A percentile compares a stretch with the other conserved stretches of the same genome.
phyloP scores from a whole-genome alignment of 441 rosid species.

The Isatis lusitanica region DNA sequence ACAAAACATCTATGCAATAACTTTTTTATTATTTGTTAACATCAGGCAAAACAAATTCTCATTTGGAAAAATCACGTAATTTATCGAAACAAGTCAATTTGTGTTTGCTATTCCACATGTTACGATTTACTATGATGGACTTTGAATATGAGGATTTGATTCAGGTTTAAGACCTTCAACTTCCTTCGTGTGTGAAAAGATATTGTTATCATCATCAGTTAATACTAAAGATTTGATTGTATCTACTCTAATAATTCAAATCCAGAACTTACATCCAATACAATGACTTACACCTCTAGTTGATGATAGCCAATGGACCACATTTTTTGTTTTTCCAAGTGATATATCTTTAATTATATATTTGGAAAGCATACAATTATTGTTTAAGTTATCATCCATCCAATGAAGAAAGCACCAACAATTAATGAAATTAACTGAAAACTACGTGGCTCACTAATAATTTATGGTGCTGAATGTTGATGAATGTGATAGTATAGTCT shows the following conservation, averaged over 20 bases:
- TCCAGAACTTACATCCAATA: background rate
- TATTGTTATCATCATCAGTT: background rate
- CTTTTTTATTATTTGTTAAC: too few species aligned
- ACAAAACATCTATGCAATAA: too few species aligned
- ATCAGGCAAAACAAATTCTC: too few species aligned
- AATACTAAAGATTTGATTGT: background rate
- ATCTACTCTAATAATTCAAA: background rate
- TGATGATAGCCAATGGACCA: slow-evolving; percentile 29
- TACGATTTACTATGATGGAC: background rate
- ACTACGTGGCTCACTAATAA: slow-evolving; percentile 21
- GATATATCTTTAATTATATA: background rate
- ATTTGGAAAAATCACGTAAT: too few species aligned
- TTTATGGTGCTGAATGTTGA: slow-evolving; percentile 4
- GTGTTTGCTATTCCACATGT: too few species aligned
- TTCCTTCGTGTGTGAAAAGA: background rate
- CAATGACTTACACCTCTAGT: background rate
- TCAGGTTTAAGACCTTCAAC: background rate
- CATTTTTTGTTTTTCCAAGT: background rate
- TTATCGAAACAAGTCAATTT: too few species aligned
- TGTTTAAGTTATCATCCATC: slow-evolving; percentile 20
- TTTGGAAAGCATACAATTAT: slow-evolving; percentile 1
- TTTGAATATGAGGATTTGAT: background rate
- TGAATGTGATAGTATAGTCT: background rate
- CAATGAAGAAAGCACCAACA: slow-evolving; percentile 32
- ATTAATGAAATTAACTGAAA: too few species aligned